Conservation (phyloP, 768 basidiomycete species). For the Nidularia pulvinata region DNA sequence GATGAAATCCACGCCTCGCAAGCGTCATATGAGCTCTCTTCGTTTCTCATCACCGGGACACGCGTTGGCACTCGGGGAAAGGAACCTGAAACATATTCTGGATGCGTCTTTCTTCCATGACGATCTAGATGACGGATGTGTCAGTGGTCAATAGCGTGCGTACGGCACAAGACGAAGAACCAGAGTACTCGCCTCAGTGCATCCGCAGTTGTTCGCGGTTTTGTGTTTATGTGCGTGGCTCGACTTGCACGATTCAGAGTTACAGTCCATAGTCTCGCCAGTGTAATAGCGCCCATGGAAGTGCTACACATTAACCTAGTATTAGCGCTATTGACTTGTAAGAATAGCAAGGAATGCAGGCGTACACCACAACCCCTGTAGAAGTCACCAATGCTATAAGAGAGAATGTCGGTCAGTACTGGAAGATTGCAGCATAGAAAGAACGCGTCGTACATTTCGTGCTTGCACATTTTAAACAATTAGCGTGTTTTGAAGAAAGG, state of each 20-base stretch:
- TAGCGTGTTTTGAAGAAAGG: not conserved
- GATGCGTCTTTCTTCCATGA: slow-evolving; percentile 38
- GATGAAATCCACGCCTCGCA: not conserved
- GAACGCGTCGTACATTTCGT: slow-evolving; percentile 26
- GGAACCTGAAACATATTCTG: slow-evolving; percentile 47
- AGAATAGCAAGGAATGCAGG: slow-evolving; percentile 2
- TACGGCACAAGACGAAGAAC: not conserved
- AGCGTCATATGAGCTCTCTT: not conserved
- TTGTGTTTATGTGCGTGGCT: slow-evolving; percentile 42
- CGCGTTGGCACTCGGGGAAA: slow-evolving; percentile 37
- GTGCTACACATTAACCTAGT: slow-evolving; percentile 25
- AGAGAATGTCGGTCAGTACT: slow-evolving; percentile 1
- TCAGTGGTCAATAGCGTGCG: not conserved
- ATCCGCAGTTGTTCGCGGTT: slow-evolving; percentile 36
- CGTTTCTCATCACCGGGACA: slow-evolving; percentile 22
- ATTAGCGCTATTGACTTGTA: slow-evolving; percentile 1
- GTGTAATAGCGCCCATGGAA: slow-evolving; percentile 50
- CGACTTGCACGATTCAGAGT: slow-evolving; percentile 32
- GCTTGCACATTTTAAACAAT: slow-evolving; percentile 25
- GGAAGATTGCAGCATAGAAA: not conserved
- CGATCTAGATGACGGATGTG: slow-evolving; percentile 21
- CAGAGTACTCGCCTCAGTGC: slow-evolving; percentile 30
- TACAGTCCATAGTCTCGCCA: slow-evolving; percentile 39
- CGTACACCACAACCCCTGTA: slow-evolving; percentile 51
- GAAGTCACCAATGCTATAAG: slow-evolving; percentile 41